A percentile compares a stretch with the other conserved stretches of the same genome.
Evolutionary conservation across 257 asterid genomes (phyloP).

Genomic region (Marsdenia floribunda): DNA sequence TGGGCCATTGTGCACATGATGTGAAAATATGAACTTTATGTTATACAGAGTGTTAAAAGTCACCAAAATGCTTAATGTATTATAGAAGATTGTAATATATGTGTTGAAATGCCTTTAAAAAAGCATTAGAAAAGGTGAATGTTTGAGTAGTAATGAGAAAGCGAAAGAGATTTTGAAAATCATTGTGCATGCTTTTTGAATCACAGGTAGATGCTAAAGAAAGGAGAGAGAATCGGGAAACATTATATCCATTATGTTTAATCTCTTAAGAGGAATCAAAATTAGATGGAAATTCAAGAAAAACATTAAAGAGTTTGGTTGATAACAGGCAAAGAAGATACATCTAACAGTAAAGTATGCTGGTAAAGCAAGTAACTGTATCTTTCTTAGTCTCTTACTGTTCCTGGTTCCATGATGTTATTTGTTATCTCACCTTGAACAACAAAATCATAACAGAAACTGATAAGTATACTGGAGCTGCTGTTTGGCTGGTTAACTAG

Average conservation of each 20-base stretch:
- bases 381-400: not conserved
- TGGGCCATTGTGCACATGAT: not conserved
- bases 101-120: not conserved
- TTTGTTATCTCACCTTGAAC: not conserved
- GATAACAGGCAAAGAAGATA: not conserved
- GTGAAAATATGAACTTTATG: not conserved
- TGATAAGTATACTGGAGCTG: not conserved
- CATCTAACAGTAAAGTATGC: not conserved
- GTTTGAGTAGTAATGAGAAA: too few relatives aligned
- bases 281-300: too few relatives aligned
- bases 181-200: not conserved
- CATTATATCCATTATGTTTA: too few relatives aligned
- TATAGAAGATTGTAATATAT: not conserved
- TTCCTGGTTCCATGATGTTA: not conserved
- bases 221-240: not conserved
- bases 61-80: too few relatives aligned
- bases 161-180: not conserved
- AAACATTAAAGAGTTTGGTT: not conserved
- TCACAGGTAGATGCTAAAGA: not conserved
- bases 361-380: not conserved
- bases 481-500: not conserved
- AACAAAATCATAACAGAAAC: not conserved
- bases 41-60: too few relatives aligned
- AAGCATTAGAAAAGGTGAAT: not conserved
- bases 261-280: not conserved